phyloP scores from a whole-genome alignment of 2,329 filamentous ascomycete species.

The Colletotrichum cereale region DNA sequence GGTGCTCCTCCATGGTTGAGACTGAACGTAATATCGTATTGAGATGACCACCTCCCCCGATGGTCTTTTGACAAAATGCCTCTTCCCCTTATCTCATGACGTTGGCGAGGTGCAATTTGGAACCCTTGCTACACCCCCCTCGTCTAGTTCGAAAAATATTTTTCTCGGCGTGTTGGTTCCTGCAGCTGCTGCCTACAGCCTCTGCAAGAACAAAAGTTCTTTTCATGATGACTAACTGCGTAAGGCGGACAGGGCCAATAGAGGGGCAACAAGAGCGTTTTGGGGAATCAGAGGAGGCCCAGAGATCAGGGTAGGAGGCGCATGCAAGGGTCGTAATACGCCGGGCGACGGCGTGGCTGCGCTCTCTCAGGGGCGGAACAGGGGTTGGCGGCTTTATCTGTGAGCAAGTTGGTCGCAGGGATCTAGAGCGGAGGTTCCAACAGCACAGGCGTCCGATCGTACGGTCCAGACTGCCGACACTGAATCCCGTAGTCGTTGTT shows the following conservation, averaged over 20 bases:
- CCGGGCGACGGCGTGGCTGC: constrained; percentile 10
- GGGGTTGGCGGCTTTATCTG: constrained; percentile 30
- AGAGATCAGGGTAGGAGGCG: not conserved
- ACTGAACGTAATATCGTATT: constrained; percentile 8
- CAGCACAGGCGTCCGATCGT: constrained; percentile 9
- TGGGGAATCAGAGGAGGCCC: not conserved
- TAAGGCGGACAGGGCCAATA: not conserved
- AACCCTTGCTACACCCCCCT: not conserved
- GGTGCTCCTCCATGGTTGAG: constrained; percentile 1
- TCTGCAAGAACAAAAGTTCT: constrained; percentile 6
- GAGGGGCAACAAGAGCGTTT: not conserved
- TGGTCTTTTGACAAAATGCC: not conserved
- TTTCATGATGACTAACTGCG: not conserved
- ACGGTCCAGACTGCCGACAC: constrained; percentile 6
- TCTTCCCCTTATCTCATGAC: not conserved
- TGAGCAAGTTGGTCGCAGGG: constrained; percentile 11
- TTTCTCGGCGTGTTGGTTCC: not conserved
- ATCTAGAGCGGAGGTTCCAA: not conserved
- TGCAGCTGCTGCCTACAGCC: not conserved
- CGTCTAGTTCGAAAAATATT: not conserved
- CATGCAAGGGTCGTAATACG: not conserved
- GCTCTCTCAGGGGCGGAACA: constrained; percentile 21
- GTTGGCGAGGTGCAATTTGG: not conserved
- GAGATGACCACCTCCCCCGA: constrained; percentile 6
- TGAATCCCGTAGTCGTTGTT: not conserved